Percentiles rank a stretch among this genome's conserved stretches.
These are phyloP conservation scores for Sporothrix schenckii DNA, from an alignment of 2,329 filamentous ascomycete species.

Conservation along the genomic window DNA sequence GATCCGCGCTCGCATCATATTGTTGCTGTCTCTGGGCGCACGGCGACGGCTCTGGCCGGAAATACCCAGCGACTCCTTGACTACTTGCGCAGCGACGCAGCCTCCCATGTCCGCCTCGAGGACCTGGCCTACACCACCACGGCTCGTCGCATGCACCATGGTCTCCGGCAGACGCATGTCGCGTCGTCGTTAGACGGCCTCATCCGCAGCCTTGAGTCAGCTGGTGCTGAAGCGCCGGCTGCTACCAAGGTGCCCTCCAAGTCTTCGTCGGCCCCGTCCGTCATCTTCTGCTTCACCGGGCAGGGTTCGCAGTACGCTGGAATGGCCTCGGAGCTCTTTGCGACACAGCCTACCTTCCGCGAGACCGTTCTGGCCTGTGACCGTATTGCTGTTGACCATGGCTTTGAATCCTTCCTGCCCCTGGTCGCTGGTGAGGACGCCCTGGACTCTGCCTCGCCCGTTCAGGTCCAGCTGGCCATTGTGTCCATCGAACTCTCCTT, in stretches of 20 bases:
- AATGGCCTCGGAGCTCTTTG: conserved; percentile 56
- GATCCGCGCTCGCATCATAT: conserved; percentile 51
- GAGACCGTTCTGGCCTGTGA: conserved; percentile 60
- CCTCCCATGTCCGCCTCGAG: conserved; percentile 52
- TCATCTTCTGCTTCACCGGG: conserved; percentile 59
- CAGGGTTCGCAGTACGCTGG: conserved; percentile 59
- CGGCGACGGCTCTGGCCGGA: conserved; percentile 57
- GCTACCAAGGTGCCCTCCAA: conserved; percentile 44
- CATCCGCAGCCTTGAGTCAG: conserved; percentile 34
- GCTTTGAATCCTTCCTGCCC: conserved; percentile 60
- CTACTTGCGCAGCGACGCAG: conserved; percentile 57
- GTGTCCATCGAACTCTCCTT: conserved; percentile 61
- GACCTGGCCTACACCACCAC: conserved; percentile 69
- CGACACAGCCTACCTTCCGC: conserved; percentile 53
- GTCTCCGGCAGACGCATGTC: conserved; percentile 6
- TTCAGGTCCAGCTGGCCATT: conserved; percentile 57
- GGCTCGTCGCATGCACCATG: conserved; percentile 64
- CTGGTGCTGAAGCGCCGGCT: conserved; percentile 52
- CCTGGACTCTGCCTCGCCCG: background rate
- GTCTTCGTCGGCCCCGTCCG: conserved; percentile 31
- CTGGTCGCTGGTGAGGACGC: conserved; percentile 48
- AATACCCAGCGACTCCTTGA: conserved; percentile 60
- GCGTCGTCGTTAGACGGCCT: conserved; percentile 5
- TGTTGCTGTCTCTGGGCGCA: conserved; percentile 47
- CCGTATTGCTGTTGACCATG: conserved; percentile 52